Percentiles rank a stretch among this genome's conserved stretches.
Evolutionary conservation across 768 basidiomycete species (phyloP).

Genomic region (Pleurotus sapidus): DNA sequence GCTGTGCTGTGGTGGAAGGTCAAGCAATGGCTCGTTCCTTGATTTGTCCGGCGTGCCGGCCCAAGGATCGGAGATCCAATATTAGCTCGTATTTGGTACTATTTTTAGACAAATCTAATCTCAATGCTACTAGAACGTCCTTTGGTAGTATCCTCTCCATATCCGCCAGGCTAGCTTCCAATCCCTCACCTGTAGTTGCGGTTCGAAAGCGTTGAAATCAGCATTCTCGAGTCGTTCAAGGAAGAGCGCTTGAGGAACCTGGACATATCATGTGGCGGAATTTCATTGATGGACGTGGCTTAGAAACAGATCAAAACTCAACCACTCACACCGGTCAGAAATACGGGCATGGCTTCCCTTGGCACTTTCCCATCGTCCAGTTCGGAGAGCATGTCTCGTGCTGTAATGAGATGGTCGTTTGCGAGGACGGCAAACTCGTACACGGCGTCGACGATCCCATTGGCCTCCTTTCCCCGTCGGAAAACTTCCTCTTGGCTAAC

Average conservation of each 20-base stretch:
- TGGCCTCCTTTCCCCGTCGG: slow-evolving; percentile 47
- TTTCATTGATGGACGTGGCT: slow-evolving; percentile 9
- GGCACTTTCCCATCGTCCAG: slow-evolving; percentile 52
- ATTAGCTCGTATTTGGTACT: slow-evolving; percentile 3
- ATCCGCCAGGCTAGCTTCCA: slow-evolving; percentile 80
- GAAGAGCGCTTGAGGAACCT: slow-evolving; percentile 70
- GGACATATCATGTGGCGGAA: not conserved
- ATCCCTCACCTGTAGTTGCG: slow-evolving; percentile 59
- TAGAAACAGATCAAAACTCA: slow-evolving; percentile 12
- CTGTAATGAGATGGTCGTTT: slow-evolving; percentile 76
- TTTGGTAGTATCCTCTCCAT: slow-evolving; percentile 40
- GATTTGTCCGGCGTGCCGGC: slow-evolving; percentile 7
- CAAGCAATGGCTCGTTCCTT: slow-evolving; percentile 16
- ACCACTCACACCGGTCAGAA: slow-evolving; percentile 64
- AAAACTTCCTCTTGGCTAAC: slow-evolving; percentile 82
- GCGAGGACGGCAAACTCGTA: slow-evolving; percentile 81
- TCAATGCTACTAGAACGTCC: slow-evolving; percentile 29
- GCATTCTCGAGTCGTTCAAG: slow-evolving; percentile 63
- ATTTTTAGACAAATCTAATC: not conserved
- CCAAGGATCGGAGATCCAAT: slow-evolving; percentile 6
- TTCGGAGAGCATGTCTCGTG: slow-evolving; percentile 60
- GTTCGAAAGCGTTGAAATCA: slow-evolving; percentile 72
- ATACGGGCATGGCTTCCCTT: slow-evolving; percentile 61
- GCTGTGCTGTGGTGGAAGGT: slow-evolving; percentile 10
- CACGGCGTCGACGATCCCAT: slow-evolving; percentile 72